Conservation (phyloP, 2,329 filamentous ascomycete species). For the Corinectria fuckeliana region DNA sequence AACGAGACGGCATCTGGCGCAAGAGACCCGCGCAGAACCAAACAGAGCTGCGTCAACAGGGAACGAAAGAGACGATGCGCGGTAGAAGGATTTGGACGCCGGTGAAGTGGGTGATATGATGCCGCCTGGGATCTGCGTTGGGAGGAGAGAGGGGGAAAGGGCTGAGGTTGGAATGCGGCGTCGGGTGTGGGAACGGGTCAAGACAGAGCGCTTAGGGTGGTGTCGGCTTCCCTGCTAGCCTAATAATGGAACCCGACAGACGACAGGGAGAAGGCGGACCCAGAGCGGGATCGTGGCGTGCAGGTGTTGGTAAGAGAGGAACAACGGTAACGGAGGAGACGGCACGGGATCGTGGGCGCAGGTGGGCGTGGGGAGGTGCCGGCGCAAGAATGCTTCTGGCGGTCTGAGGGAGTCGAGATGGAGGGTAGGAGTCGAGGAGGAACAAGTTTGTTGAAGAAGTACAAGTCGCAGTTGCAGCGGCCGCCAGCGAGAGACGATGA, state of each 20-base stretch:
- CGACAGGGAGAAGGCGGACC: slow-evolving; percentile 22
- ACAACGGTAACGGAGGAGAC: neutral
- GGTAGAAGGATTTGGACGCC: slow-evolving; percentile 6
- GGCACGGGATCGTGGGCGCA: slow-evolving; percentile 1
- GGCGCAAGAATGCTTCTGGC: slow-evolving; percentile 9
- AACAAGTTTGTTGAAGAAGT: slow-evolving; percentile 7
- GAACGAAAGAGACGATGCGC: neutral
- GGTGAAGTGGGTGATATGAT: slow-evolving; percentile 7
- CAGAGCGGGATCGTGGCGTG: slow-evolving; percentile 28
- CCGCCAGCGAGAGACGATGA: neutral
- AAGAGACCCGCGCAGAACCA: neutral
- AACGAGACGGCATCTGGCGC: neutral
- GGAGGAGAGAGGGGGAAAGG: slow-evolving; percentile 33
- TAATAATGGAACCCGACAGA: slow-evolving; percentile 23
- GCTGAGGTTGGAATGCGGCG: slow-evolving; percentile 36
- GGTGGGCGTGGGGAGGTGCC: slow-evolving; percentile 1
- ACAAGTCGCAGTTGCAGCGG: neutral
- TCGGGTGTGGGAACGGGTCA: slow-evolving; percentile 34
- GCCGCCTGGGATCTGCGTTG: slow-evolving; percentile 25
- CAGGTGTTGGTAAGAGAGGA: slow-evolving; percentile 11
- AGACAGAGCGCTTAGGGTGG: slow-evolving; percentile 34
- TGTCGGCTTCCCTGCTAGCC: slow-evolving; percentile 32
- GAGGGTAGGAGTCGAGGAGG: neutral
- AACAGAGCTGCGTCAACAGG: slow-evolving; percentile 2
- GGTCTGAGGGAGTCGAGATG: slow-evolving; percentile 5